Percentiles rank a stretch among this genome's conserved stretches.
phyloP scores from a whole-genome alignment of 306 rosid genomes.

The Castanea sativa region DNA sequence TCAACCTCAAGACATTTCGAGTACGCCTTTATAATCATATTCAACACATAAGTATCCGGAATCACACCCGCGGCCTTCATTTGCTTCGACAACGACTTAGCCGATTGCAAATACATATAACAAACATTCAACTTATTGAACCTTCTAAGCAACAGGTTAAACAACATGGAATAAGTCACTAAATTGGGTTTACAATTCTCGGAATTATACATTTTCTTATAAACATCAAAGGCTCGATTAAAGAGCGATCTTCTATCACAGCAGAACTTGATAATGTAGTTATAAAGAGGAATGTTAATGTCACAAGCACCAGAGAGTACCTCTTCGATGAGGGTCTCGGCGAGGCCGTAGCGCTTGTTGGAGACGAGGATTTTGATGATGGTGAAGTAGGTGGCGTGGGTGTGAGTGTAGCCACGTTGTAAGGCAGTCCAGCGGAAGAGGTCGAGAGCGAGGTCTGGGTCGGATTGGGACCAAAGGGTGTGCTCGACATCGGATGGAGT shows the following conservation, averaged over 20 bases:
- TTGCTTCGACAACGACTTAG: conserved; percentile 63
- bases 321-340: conserved; percentile 82
- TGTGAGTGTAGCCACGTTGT: conserved; percentile 79
- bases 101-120: conserved; percentile 66
- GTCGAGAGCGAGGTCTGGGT: conserved; percentile 89
- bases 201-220: conserved; percentile 69
- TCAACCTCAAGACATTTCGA: conserved; percentile 74
- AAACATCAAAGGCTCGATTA: conserved; percentile 71
- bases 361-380: conserved; percentile 52
- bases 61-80: conserved; percentile 84
- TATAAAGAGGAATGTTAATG: conserved; percentile 60
- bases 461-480: conserved; percentile 68
- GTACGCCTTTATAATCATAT: conserved; percentile 84
- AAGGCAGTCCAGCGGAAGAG: conserved; percentile 94
- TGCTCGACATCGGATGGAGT: conserved; percentile 55
- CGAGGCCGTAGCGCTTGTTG: conserved; percentile 52
- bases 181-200: conserved; percentile 64
- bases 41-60: conserved; percentile 78
- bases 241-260: conserved; percentile 59
- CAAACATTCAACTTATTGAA: conserved; percentile 66
- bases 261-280: conserved; percentile 68
- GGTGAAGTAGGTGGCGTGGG: conserved; percentile 57
- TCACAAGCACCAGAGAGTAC: conserved; percentile 87
- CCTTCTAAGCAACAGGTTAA: conserved; percentile 65
- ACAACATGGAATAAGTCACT: conserved; percentile 63